phyloP scores from a whole-genome alignment of 1,139 yeast species.

The Taphrina sp. region DNA sequence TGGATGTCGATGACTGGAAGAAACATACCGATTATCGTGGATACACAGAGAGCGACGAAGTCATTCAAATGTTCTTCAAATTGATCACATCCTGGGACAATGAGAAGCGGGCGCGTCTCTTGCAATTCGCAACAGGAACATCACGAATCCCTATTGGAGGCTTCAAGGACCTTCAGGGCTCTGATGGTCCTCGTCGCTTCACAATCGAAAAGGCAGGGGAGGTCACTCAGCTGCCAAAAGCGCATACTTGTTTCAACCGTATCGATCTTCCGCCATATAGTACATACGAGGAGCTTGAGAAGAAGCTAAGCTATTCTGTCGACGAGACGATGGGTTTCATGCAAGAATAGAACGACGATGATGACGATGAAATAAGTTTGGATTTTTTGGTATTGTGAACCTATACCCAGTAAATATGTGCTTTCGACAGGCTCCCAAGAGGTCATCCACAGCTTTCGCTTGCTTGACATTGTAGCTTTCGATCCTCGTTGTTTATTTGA shows the following conservation, averaged over 20 bases:
- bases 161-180: constrained; percentile 95
- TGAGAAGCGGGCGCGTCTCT: constrained; percentile 90
- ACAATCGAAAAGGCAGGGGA: constrained; percentile 98
- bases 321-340: constrained; percentile 92
- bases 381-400: too few species aligned
- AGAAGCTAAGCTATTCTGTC: constrained; percentile 80
- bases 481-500: too few species aligned
- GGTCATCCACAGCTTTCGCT: too few species aligned
- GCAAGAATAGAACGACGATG: constrained; percentile 4
- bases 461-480: too few species aligned
- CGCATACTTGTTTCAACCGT: constrained; percentile 93
- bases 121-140: constrained; percentile 97
- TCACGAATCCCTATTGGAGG: constrained; percentile 99
- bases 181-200: constrained; percentile 97
- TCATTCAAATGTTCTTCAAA: constrained; percentile 42
- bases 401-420: too few species aligned
- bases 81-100: constrained; percentile 89
- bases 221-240: constrained; percentile 81
- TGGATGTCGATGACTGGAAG: constrained; percentile 98
- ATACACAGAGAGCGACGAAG: constrained; percentile 92
- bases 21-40: constrained; percentile 98
- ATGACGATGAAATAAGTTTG: too few species aligned
- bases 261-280: constrained; percentile 85
- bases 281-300: constrained; percentile 70
- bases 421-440: too few species aligned